Evolutionary conservation across 306 rosid species (phyloP).

Genomic region (Lablab purpureus): DNA sequence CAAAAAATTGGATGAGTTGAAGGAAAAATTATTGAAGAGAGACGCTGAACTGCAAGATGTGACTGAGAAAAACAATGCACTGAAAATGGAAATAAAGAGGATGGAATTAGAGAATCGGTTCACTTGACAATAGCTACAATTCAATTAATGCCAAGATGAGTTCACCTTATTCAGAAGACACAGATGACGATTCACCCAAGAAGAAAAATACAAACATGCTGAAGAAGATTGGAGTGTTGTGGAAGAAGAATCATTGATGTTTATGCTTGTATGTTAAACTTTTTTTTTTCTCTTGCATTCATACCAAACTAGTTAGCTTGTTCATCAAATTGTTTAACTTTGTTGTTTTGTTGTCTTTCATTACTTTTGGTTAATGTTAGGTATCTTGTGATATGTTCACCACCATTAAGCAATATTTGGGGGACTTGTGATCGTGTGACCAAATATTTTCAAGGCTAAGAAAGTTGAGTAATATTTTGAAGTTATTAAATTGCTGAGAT

Average conservation of each 20-base stretch:
- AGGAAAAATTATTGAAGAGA: too few species aligned
- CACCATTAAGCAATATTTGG: too few species aligned
- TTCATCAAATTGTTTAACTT: background rate
- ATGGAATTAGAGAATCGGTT: slow-evolving; percentile 55
- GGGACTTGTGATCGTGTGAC: too few species aligned
- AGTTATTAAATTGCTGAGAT: too few species aligned
- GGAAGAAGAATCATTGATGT: slow-evolving; percentile 85
- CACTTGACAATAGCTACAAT: slow-evolving; percentile 67
- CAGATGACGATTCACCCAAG: too few species aligned
- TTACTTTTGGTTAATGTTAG: background rate
- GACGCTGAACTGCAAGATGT: slow-evolving; percentile 68
- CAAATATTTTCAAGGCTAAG: too few species aligned
- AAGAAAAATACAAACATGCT: too few species aligned
- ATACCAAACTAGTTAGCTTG: slow-evolving; percentile 5
- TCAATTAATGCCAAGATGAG: too few species aligned
- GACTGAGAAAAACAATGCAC: slow-evolving; percentile 61
- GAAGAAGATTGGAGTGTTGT: slow-evolving; percentile 90
- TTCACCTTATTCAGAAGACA: too few species aligned
- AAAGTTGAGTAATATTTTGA: too few species aligned
- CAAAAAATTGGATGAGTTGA: too few species aligned
- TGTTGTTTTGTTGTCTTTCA: slow-evolving; percentile 35
- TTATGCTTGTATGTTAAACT: slow-evolving; percentile 31
- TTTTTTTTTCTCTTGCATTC: slow-evolving; percentile 1
- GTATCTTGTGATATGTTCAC: too few species aligned
- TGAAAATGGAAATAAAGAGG: slow-evolving; percentile 63